A percentile compares a stretch with the other conserved stretches of the same genome.
phyloP scores from a whole-genome alignment of 371 early-diverging fungal species.

The Syncephalastrum monosporum region DNA sequence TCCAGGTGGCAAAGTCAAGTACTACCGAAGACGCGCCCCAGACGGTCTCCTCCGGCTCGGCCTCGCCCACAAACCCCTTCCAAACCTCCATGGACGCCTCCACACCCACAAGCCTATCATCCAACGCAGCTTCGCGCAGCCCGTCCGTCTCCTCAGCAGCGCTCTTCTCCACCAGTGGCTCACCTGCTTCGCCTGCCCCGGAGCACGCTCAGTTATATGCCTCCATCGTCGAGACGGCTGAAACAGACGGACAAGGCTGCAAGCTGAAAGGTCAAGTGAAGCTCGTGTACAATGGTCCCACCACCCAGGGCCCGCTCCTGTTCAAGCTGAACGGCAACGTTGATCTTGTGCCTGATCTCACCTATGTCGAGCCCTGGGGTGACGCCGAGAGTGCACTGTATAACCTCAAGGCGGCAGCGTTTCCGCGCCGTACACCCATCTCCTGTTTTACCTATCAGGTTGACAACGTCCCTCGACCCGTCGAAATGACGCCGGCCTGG shows the following conservation, averaged over 20 bases:
- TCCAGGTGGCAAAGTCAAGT: too few species aligned
- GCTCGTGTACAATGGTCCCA: constrained; percentile 19
- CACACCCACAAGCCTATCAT: constrained; percentile 15
- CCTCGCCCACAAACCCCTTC: constrained; percentile 23
- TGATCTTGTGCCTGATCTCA: constrained; percentile 7
- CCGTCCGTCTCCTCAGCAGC: constrained; percentile 12
- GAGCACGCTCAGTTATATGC: constrained; percentile 17
- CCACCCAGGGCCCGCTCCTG: constrained; percentile 8
- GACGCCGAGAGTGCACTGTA: constrained; percentile 12
- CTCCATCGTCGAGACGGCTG: constrained; percentile 12
- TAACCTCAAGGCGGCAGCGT: constrained; percentile 13
- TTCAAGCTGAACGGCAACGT: constrained; percentile 5
- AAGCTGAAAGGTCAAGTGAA: constrained; percentile 14
- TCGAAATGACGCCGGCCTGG: constrained; percentile 19
- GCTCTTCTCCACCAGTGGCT: not conserved
- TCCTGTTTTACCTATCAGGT: constrained; percentile 17
- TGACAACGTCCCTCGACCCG: not conserved
- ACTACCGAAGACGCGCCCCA: not conserved
- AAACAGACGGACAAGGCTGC: constrained; percentile 6
- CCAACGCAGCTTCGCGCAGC: constrained; percentile 14
- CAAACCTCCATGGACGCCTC: constrained; percentile 17
- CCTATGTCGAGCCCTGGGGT: constrained; percentile 16
- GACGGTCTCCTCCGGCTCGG: constrained; percentile 11
- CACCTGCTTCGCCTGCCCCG: constrained; percentile 9
- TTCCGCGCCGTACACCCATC: constrained; percentile 18